Evolutionary conservation across 164 flowering plant species (phyloP), one percentile per base, ranked within the genome.

Genomic region (Umbilicus rupestris): DNA sequence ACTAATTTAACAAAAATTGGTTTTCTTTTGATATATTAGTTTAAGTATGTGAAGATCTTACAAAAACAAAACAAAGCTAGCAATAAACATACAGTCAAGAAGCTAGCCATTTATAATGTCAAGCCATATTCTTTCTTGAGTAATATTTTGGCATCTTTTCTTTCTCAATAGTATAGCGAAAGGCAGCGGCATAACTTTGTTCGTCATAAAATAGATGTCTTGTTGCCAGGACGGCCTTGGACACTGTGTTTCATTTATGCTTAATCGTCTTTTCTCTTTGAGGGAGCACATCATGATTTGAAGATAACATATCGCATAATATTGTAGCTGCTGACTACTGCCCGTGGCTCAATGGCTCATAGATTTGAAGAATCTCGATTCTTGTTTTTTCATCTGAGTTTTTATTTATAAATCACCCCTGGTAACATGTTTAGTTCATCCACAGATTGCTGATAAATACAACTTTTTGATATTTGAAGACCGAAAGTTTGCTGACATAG

Each of bases 401-500:
- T 5, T 62, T 15, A 3, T n/a, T 0, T 19, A n/a, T n/a, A 12
- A 28, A 24, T 55, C 60, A 28, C 16, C 33, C 33, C 17, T 26
- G 11, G 5, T 55, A 28, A 55, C 60, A 12, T 65, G 20, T 29
- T 65, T 69, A 19, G 55, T 77, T 68, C 3, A 44, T 14, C 42
- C 73, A 65, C 66, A 94, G 99, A 88, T 94, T 82, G 97, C 97
- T 69, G 99, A 91, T 0, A 88, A 77, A 67, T 83, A 94, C 67
- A 91, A 89, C 68, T 94, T 94, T 80, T 69, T 94, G 57, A 89
- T 94, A 63, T 94, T 94, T 77, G 99, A 94, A 72, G 99, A 94
- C 76, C 92, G 99, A 6, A 94, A 94, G 77, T 94, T 94, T 81
- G 99, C 99, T 14, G 99, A 94, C 75, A 94, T 94, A 67, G 97